Base-by-base conservation (phyloP, 306 rosid genomes). In the Cicer pinnatifidum region DNA sequence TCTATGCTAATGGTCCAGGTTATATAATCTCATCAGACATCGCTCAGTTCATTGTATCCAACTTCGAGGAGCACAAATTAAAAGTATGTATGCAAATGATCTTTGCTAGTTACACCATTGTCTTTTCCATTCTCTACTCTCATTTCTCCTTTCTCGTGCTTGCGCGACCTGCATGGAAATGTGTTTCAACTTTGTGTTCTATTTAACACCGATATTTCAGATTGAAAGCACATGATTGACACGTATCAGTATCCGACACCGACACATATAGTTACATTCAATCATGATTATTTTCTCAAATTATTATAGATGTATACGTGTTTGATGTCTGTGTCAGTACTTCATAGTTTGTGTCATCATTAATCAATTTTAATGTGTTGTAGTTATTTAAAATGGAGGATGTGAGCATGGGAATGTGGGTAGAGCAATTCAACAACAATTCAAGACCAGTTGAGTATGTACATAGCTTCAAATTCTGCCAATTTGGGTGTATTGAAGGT, bases 341-440 rank as follows among this genome's bases (percentile, higher is more conserved):
- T 28, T 28, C 35, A 16, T 41, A 43, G 10, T 1, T 16, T 8
- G 16, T 40, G 33, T 63, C 9, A 38, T n/a, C n/a, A 5, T 4
- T 64, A 65, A 65, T 17, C 0, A 17, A 41, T 17, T 17, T 65
- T 5, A 15, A 40, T 40, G 35, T 63, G 50, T 63, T 63, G n/a
- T 19, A 63, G 96, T 64, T 90, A 62, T 90, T 90, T 77, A 90
- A 90, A 79, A 90, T 90, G 96, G 96, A 90, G 72, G 96, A 90
- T 66, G 96, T 90, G 64, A 88, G 92, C 78, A 88, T 90, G 96
- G 96, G 96, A 79, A 82, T 89, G 96, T 89, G 92, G 96, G 92
- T 90, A 5, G 92, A 87, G 51, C 72, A 83, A 47, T 90, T 88
- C 77, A 90, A 90, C 86, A 72, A 71, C 54, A 50, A 35, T 3